A percentile compares a stretch with the other conserved stretches of the same genome.
Evolutionary conservation across 176 grass and related monocot species (phyloP).

Genomic region (Musa schizocarpa): DNA sequence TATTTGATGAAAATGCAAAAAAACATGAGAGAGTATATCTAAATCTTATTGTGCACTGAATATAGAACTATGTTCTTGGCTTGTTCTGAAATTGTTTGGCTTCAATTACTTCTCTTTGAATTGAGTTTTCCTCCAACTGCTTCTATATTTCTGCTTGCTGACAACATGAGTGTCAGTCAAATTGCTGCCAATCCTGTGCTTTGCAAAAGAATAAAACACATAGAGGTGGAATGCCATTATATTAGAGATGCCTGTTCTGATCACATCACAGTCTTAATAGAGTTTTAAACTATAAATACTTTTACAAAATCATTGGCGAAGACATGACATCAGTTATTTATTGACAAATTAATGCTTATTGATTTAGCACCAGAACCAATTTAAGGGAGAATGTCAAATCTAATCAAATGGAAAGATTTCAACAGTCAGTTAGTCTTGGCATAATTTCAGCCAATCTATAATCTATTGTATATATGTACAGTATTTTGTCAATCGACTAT

Average conservation of each 20-base stretch:
- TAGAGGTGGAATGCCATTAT: slow-evolving; percentile 2
- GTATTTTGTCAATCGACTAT: too few species aligned
- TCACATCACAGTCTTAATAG: background rate
- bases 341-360: slow-evolving; percentile 7
- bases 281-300: background rate
- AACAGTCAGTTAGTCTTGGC: too few species aligned
- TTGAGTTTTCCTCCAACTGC: background rate
- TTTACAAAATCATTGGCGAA: background rate
- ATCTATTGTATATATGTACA: too few species aligned
- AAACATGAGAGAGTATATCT: too few species aligned
- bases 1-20: too few species aligned
- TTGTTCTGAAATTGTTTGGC: background rate
- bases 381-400: too few species aligned
- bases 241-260: background rate
- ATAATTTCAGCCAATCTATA: too few species aligned
- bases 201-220: background rate
- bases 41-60: background rate
- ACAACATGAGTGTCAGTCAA: slow-evolving; percentile 3
- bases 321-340: background rate
- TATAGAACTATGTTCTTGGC: background rate
- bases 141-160: background rate
- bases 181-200: background rate
- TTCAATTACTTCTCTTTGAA: background rate
- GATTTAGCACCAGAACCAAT: background rate
- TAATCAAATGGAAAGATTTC: too few species aligned